Conservation (phyloP, 768 basidiomycete genomes). For the Trametes villosa region DNA sequence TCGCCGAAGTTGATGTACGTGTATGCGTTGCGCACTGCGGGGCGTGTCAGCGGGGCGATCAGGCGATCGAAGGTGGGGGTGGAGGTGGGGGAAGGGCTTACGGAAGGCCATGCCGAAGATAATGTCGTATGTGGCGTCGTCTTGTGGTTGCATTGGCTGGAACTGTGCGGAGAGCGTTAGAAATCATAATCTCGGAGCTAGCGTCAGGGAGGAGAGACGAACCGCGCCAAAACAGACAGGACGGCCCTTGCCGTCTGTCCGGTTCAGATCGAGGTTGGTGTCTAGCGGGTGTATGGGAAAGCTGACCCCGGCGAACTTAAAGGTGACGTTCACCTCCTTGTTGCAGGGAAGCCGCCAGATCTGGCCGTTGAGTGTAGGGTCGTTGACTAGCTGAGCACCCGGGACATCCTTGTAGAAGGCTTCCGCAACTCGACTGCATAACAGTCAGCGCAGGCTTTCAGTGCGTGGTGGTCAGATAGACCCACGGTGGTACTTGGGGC, state of each 20-base stretch:
- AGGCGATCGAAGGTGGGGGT: background rate
- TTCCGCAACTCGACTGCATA: conserved; percentile 53
- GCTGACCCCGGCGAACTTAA: conserved; percentile 58
- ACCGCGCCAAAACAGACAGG: conserved; percentile 50
- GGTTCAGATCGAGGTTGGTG: conserved; percentile 39
- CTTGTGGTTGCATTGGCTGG: conserved; percentile 63
- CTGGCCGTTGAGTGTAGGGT: conserved; percentile 42
- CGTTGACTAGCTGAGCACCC: conserved; percentile 53
- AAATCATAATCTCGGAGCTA: background rate
- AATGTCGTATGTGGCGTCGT: conserved; percentile 58
- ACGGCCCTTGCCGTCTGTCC: conserved; percentile 30
- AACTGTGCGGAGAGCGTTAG: conserved; percentile 47
- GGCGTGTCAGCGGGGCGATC: background rate
- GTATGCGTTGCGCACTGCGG: conserved; percentile 67
- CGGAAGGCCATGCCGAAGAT: conserved; percentile 77
- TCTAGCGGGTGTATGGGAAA: conserved; percentile 74
- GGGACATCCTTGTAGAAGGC: conserved; percentile 62
- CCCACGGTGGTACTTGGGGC: conserved; percentile 61
- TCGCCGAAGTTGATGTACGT: conserved; percentile 67
- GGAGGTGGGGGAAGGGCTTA: conserved; percentile 38
- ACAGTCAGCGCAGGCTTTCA: background rate
- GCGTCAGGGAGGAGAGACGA: conserved; percentile 30
- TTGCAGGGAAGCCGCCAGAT: conserved; percentile 69
- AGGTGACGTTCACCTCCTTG: conserved; percentile 64
- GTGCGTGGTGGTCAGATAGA: background rate